These are phyloP conservation scores for Yamadazyma jaroonii DNA, from an alignment of 1,139 yeast species.

Conservation along the genomic window DNA sequence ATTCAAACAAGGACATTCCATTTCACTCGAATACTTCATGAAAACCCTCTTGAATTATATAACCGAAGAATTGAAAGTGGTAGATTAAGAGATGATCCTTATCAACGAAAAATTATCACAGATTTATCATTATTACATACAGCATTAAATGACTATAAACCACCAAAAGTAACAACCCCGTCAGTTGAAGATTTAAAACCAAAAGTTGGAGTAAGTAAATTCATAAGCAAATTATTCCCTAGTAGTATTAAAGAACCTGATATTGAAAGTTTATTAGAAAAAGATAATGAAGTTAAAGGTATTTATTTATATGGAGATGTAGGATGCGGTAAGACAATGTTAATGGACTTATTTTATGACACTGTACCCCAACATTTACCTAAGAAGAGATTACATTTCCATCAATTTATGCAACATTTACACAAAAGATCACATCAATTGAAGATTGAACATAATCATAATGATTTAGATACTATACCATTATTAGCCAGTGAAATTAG, in stretches of 20 bases:
- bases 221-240: constrained; percentile 13
- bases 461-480: constrained; percentile 81
- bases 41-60: constrained; percentile 61
- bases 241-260: constrained; percentile 12
- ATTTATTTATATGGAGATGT: constrained; percentile 95
- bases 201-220: constrained; percentile 39
- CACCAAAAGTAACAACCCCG: constrained; percentile 56
- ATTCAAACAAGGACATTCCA: background rate
- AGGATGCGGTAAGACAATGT: constrained; percentile 97
- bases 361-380: constrained; percentile 77
- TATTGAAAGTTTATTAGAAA: constrained; percentile 12
- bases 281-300: constrained; percentile 55
- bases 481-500: constrained; percentile 83
- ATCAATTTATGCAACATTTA: constrained; percentile 92
- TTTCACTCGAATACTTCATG: background rate
- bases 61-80: constrained; percentile 52
- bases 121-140: constrained; percentile 53
- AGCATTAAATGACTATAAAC: constrained; percentile 45
- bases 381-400: constrained; percentile 85
- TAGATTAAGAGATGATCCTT: constrained; percentile 59
- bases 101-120: constrained; percentile 62
- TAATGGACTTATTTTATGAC: constrained; percentile 89
- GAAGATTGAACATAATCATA: constrained; percentile 51
- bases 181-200: constrained; percentile 46
- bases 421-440: constrained; percentile 85